phyloP scores from a whole-genome alignment of 2,329 filamentous ascomycete genomes.

The Pseudocercospora ulei region DNA sequence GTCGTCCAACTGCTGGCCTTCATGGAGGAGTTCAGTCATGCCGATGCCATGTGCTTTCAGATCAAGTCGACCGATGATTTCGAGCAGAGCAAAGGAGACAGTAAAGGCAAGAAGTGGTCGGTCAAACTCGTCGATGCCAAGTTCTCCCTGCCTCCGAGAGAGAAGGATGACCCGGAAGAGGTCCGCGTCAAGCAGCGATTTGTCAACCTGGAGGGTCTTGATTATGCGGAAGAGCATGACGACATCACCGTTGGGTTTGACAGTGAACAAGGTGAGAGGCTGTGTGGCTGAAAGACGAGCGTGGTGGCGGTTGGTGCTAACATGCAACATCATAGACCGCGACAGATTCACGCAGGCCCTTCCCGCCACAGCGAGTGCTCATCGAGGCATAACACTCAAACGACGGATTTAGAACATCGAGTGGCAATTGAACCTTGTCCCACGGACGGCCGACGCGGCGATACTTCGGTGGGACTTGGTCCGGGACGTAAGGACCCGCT shows the following conservation, averaged over 20 bases:
- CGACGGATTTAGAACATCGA: constrained; percentile 31
- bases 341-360: constrained; percentile 41
- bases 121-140: constrained; percentile 81
- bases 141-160: constrained; percentile 63
- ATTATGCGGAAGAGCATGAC: constrained; percentile 85
- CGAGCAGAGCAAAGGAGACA: constrained; percentile 47
- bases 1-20: constrained; percentile 72
- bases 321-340: constrained; percentile 35
- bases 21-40: constrained; percentile 78
- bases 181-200: constrained; percentile 58
- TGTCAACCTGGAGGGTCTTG: constrained; percentile 74
- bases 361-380: constrained; percentile 37
- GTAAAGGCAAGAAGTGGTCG: constrained; percentile 50
- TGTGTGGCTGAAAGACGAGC: constrained; percentile 60
- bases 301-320: constrained; percentile 11
- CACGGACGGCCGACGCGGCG: no score
- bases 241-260: constrained; percentile 83
- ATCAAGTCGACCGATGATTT: constrained; percentile 77
- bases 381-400: constrained; percentile 39
- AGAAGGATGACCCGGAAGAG: constrained; percentile 47
- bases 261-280: constrained; percentile 49
- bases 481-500: no score
- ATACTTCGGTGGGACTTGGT: no score
- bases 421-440: no score
- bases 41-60: constrained; percentile 79